Evolutionary conservation across 805 yeast genomes (phyloP).

Genomic region (Saccharomyces kudriavzevii): DNA sequence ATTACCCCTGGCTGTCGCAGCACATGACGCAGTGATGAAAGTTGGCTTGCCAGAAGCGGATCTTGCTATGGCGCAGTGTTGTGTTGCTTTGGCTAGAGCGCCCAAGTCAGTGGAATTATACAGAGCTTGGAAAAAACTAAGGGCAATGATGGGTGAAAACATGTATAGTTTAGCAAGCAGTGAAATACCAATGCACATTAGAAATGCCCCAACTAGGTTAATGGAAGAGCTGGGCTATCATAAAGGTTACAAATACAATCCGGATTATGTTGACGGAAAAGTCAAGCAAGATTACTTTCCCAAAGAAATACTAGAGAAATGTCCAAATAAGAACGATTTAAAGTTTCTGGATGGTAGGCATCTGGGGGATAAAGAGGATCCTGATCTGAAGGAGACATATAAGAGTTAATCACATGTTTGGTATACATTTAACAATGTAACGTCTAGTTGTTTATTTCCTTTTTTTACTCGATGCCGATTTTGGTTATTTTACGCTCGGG

Average conservation of each 20-base stretch:
- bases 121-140: constrained; percentile 67
- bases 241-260: constrained; percentile 81
- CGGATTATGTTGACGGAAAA: constrained; percentile 62
- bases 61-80: constrained; percentile 81
- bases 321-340: constrained; percentile 27
- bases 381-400: constrained; percentile 29
- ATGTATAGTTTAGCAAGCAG: constrained; percentile 43
- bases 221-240: constrained; percentile 88
- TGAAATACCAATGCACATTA: constrained; percentile 60
- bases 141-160: constrained; percentile 47
- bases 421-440: neutral
- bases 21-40: constrained; percentile 80
- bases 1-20: constrained; percentile 77
- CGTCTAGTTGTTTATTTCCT: neutral
- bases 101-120: constrained; percentile 82
- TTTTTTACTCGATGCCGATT: neutral
- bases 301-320: constrained; percentile 34
- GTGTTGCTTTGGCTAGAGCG: constrained; percentile 80
- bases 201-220: constrained; percentile 89
- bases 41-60: constrained; percentile 95
- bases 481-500: neutral
- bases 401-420: neutral
- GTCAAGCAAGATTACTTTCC: constrained; percentile 77
- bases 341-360: constrained; percentile 47
- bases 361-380: constrained; percentile 42